These are phyloP conservation scores for Aspergillus affinis DNA, from an alignment of 495 filamentous ascomycete species.

Conservation along the genomic window DNA sequence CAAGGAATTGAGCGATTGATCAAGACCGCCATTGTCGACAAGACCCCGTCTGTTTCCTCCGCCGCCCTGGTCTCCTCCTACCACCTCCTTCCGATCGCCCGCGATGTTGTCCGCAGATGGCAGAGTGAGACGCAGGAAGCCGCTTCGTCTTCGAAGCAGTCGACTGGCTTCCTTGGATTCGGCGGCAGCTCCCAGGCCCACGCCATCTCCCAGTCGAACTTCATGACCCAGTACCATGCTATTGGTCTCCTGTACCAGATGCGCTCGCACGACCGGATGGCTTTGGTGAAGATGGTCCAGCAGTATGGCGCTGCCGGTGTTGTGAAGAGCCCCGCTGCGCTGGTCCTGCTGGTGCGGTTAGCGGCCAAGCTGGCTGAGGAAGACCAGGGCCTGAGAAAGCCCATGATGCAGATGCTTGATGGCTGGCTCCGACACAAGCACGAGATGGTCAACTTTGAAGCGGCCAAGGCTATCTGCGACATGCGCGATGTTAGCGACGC, in stretches of 20 bases:
- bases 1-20: slow-evolving; percentile 97
- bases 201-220: slow-evolving; percentile 69
- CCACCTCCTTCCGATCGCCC: slow-evolving; percentile 93
- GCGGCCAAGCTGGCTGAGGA: slow-evolving; percentile 96
- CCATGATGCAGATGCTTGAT: slow-evolving; percentile 93
- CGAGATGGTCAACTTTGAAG: slow-evolving; percentile 99
- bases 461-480: slow-evolving; percentile 94
- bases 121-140: slow-evolving; percentile 99
- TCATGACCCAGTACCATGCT: slow-evolving; percentile 97
- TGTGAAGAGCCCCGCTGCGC: slow-evolving; percentile 90
- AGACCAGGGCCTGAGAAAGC: slow-evolving; percentile 81
- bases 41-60: slow-evolving; percentile 95
- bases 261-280: slow-evolving; percentile 96
- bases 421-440: slow-evolving; percentile 98
- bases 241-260: slow-evolving; percentile 98
- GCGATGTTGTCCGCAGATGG: slow-evolving; percentile 95
- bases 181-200: slow-evolving; percentile 66
- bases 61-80: slow-evolving; percentile 97
- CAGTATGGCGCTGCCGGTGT: slow-evolving; percentile 90
- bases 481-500: slow-evolving; percentile 89
- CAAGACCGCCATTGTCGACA: slow-evolving; percentile 99
- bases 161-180: slow-evolving; percentile 87
- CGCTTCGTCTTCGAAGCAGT: slow-evolving; percentile 83
- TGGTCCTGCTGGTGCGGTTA: slow-evolving; percentile 86
- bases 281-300: slow-evolving; percentile 99